Conservation (phyloP, 768 basidiomycete genomes). For the Naganishia friedmannii region DNA sequence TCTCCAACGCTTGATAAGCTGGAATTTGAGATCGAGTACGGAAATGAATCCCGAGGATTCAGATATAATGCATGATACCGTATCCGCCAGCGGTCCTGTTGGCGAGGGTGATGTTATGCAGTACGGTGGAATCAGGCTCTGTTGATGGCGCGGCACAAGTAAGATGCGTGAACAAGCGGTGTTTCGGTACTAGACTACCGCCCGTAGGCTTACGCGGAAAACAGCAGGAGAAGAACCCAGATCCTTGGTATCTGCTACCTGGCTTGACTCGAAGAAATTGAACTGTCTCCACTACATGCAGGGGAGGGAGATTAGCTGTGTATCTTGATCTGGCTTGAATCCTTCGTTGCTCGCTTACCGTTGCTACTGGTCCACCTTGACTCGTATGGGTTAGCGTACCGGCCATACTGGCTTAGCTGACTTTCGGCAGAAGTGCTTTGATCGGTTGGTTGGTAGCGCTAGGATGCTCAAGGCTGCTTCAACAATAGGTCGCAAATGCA, state of each 20-base stretch:
- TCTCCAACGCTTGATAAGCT: slow-evolving; percentile 34
- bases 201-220: slow-evolving; percentile 61
- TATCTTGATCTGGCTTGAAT: too few relatives aligned
- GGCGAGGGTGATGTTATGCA: slow-evolving; percentile 42
- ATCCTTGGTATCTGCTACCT: slow-evolving; percentile 76
- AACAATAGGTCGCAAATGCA: too few relatives aligned
- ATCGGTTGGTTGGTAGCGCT: neutral
- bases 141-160: neutral
- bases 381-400: slow-evolving; percentile 13
- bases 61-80: slow-evolving; percentile 37
- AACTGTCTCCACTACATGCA: slow-evolving; percentile 75
- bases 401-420: neutral
- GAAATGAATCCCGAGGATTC: slow-evolving; percentile 38
- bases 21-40: slow-evolving; percentile 43
- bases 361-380: slow-evolving; percentile 22
- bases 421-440: neutral
- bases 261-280: slow-evolving; percentile 76
- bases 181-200: neutral
- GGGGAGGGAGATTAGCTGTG: neutral
- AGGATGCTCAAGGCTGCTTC: too few relatives aligned
- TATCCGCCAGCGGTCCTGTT: slow-evolving; percentile 30
- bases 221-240: slow-evolving; percentile 70
- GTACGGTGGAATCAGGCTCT: slow-evolving; percentile 38
- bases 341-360: neutral
- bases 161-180: slow-evolving; percentile 23